A percentile compares a stretch with the other conserved stretches of the same genome.
Conservation (phyloP, 306 rosid genomes). For the Cicer bijugum region DNA sequence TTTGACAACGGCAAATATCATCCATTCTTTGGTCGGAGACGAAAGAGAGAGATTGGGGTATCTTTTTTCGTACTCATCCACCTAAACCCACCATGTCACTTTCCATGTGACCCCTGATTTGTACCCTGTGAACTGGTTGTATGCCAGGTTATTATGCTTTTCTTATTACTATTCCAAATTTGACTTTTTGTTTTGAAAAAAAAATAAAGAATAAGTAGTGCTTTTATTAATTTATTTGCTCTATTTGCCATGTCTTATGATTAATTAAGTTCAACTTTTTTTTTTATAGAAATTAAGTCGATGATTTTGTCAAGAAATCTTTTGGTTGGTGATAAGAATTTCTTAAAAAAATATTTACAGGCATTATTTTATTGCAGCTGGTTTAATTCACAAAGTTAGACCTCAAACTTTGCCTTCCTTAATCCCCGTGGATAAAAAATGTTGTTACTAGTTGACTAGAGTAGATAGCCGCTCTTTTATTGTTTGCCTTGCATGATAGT, state of each 20-base stretch:
- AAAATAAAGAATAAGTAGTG: not conserved
- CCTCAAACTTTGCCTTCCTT: not conserved
- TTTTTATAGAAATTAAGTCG: too few species aligned
- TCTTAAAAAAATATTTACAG: too few species aligned
- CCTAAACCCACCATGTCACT: conserved; percentile 32
- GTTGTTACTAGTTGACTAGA: too few species aligned
- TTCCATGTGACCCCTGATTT: conserved; percentile 32
- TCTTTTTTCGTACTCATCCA: conserved; percentile 38
- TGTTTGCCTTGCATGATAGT: not conserved
- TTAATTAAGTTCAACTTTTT: too few species aligned
- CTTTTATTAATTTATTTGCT: not conserved
- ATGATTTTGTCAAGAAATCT: too few species aligned
- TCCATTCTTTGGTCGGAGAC: conserved; percentile 22
- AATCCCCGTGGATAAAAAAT: not conserved
- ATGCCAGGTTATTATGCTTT: conserved; percentile 9
- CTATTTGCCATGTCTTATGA: not conserved
- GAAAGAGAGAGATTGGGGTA: not conserved
- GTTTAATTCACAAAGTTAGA: not conserved
- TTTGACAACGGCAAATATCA: conserved; percentile 36
- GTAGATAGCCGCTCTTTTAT: not conserved
- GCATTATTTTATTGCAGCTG: too few species aligned
- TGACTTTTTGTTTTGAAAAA: not conserved
- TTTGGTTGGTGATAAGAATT: too few species aligned
- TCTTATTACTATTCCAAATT: not conserved
- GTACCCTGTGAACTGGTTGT: not conserved